Base-by-base conservation (phyloP, 495 filamentous ascomycete species). In the Penicillium bialowiezense region DNA sequence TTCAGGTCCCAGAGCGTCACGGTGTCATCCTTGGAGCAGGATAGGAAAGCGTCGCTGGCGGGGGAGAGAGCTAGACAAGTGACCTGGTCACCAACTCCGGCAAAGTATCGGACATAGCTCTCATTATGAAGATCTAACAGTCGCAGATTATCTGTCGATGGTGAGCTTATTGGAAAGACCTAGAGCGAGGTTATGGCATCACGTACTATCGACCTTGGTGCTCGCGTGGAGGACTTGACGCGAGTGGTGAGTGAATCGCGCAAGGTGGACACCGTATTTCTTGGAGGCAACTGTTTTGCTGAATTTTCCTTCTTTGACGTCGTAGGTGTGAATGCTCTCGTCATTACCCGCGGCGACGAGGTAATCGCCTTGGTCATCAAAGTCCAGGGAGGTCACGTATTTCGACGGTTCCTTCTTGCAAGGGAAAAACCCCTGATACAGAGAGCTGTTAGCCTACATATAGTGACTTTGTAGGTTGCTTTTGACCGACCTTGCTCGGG, bases 41-140 rank as follows among this genome's bases (percentile, higher is more conserved):
- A 97, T 38, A 99, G 81, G 73, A 97, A 97, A 48, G 86, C 81
- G 65, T 99, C 93, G 51, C 79, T 79, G 20, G 86, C 82, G 70
- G 70, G 77, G 10, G 72, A 74, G 17, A 78, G 58, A 7, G 87
- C 75, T 10, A 99, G 75, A 45, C 73, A 85, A 18, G 91, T 97
- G 10, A 99, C 93, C 18, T 85, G 71, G 15, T 78, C 84, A 20
- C 85, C 85, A 69, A 97, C 93, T 36, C 91, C 93, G 20, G 84
- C 82, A 62, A 97, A 97, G 70, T 99, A 99, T 41, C 95, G 86
- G 48, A 97, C 82, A 61, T 92, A 99, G 23, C 82, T 83, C 70
- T 96, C 96, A 58, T 97, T 92, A 64, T 97, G 95, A 5, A 92
- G 88, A 7, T 90, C 89, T 32, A 99, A 83, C 65, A 96, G 89